Base-by-base conservation (phyloP, 2,329 filamentous ascomycete species). In the Pseudopyricularia javanii region DNA sequence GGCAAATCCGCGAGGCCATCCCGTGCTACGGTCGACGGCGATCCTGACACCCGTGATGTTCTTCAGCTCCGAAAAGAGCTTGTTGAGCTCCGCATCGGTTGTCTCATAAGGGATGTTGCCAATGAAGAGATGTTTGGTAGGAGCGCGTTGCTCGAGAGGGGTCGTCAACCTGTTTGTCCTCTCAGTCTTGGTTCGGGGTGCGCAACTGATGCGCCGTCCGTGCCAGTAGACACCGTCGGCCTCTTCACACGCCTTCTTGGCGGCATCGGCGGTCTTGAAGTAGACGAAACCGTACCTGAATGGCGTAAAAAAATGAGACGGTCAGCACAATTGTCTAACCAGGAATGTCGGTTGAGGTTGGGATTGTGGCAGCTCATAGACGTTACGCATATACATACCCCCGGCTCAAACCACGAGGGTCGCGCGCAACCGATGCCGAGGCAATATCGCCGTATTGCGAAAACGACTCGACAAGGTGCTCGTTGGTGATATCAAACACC, bases 61-160 rank as follows among this genome's bases (percentile, higher is more conserved):
- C 50, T 76, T 71, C 55, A 94, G 73, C 24, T 80, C 76, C 54
- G 76, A 73, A 76, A 95, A 91, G 26, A 94, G 68, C 52, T 82
- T 75, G 68, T 91, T 90, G 52, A 95, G 74, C 62, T 95, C 89
- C 52, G 80, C 79, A 63, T 95, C 89, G 8, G 85, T 86, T 72
- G 91, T 85, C 69, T 94, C 86, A 64, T 86, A 93, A 11, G 87
- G 83, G 68, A 95, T 81, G 72, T 93, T 93, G 59, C 89, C 88
- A 59, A 95, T 79, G 72, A 86, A 95, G 33, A 95, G 60, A 37
- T 57, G 60, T n/a, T 32, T 30, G 14, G 61, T 62, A 15, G 65
- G 65, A 20, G 4, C 4, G 35, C 50, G 14, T 9, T 32, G 14
- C 9, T 9, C 17, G 20, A 37, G 17, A n/a, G 48, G 30, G 47